Base-by-base conservation (phyloP, 1,284 basidiomycete species). In the Fomitopsis betulina region DNA sequence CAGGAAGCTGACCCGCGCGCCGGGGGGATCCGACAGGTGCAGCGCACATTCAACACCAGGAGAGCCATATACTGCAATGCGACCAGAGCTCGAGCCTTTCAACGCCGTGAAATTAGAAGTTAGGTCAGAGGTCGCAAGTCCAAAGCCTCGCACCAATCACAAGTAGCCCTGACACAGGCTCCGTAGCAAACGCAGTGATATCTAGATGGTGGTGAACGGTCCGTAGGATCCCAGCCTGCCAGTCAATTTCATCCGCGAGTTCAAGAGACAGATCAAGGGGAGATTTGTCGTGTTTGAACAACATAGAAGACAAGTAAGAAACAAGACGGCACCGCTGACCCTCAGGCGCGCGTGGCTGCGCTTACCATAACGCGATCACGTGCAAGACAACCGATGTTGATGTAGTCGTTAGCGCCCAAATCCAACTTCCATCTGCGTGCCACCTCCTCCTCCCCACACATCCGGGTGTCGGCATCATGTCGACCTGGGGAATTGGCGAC, bases 131-230 rank as follows among this genome's bases (percentile, higher is more conserved):
- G 12, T 23, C 12, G 10, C 3, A 30, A 27, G 38, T 30, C 53
- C 17, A 21, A 25, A 9, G 12, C 6, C 5, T 59, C 76, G 55
- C 68, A 86, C 86, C 85, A 43, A 89, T 75, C 3, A 89, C 93
- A 17, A 96, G 77, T 17, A 94, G 75, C 5, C 89, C 83, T 38
- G 85, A 80, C 39, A 91, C 73, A 2, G 92, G 87, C 64, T 95
- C 91, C 53, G 85, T 76, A 3, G 89, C 86, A 42, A 89, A 68
- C 1, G 84, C 76, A 2, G 80, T 81, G 52, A 88, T 71, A 64
- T 91, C 80, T 38, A 83, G 74, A 15, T 79, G 77, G 62, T 82
- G 80, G 32, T 81, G 75, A 40, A 84, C 70, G 0, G 73, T 73
- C 62, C 76, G 76, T 15, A 88, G 70, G 21, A 67, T 67, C 27